Evolutionary conservation across 805 yeast species (phyloP), one percentile per base, ranked within the genome.

Genomic region (Candida palmyrensis): DNA sequence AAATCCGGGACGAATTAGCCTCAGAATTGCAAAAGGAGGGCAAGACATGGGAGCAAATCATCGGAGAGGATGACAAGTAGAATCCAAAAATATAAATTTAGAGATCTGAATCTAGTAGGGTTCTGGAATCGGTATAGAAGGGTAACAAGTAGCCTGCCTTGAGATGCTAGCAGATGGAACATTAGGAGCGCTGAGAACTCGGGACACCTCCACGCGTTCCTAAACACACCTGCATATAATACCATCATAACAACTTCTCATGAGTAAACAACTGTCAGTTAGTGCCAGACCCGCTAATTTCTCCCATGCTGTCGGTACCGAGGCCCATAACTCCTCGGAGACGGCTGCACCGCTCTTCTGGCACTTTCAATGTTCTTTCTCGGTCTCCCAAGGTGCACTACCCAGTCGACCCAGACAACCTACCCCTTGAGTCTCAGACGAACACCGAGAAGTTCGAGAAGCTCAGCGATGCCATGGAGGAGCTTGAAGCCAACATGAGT

Each of bases 31-130:
- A 63, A 35, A 77, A 71, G 45, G 89, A 81, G 50, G 90, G 87
- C 6, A 79, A 79, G 57, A 79, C 87, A 3, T 90, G 97, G 97
- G 66, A 68, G 56, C 76, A 86, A 53, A 79, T 87, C 32, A 66
- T 85, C 25, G 90, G 90, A 18, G 59, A 68, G 38, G 86, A 82
- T 47, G 68, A 62, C 36, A 55, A 60, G 25, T 51, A 51, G 12
- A n/a, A n/a, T n/a, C n/a, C n/a, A n/a, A n/a, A n/a, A n/a, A n/a
- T n/a, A n/a, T n/a, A n/a, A n/a, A n/a, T n/a, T n/a, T n/a, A n/a
- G n/a, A n/a, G n/a, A n/a, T n/a, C n/a, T n/a, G n/a, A n/a, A n/a
- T n/a, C n/a, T n/a, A n/a, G n/a, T n/a, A n/a, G n/a, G n/a, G n/a
- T n/a, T n/a, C n/a, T n/a, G n/a, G n/a, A n/a, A n/a, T n/a, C n/a